Conservation (phyloP, 2,329 filamentous ascomycete species). For the Ceratocystis cacaofunesta region DNA sequence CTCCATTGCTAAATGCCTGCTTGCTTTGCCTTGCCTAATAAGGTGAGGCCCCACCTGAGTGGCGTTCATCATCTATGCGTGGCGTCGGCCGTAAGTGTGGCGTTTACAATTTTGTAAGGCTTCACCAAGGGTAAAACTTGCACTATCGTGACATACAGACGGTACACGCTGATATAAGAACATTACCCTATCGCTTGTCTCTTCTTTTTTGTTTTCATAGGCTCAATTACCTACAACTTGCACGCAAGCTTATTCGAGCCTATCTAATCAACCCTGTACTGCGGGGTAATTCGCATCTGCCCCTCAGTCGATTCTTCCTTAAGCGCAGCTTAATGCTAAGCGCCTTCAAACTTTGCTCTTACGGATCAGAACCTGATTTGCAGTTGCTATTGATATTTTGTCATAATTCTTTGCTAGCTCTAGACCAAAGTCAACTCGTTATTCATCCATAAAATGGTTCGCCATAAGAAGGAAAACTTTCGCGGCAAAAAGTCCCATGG, state of each 20-base stretch:
- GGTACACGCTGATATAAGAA: too few relatives aligned
- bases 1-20: neutral
- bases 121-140: neutral
- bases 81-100: neutral
- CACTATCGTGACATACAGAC: too few relatives aligned
- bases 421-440: neutral
- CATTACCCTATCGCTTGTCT: too few relatives aligned
- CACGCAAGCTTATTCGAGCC: neutral
- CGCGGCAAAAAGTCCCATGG: slow-evolving; percentile 58
- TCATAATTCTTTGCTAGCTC: neutral
- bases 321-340: neutral
- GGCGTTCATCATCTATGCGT: neutral
- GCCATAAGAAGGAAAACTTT: slow-evolving; percentile 84
- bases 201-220: neutral
- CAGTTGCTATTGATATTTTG: neutral
- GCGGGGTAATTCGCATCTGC: slow-evolving; percentile 13
- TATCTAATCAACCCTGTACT: neutral
- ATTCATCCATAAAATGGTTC: slow-evolving; percentile 49
- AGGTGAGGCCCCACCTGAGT: neutral
- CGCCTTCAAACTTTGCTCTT: neutral
- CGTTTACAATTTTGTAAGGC: neutral
- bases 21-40: neutral
- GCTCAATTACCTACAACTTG: neutral
- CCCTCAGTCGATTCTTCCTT: slow-evolving; percentile 11
- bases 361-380: neutral